Base-by-base conservation (phyloP, 768 basidiomycete species). In the Mycena alexandri region DNA sequence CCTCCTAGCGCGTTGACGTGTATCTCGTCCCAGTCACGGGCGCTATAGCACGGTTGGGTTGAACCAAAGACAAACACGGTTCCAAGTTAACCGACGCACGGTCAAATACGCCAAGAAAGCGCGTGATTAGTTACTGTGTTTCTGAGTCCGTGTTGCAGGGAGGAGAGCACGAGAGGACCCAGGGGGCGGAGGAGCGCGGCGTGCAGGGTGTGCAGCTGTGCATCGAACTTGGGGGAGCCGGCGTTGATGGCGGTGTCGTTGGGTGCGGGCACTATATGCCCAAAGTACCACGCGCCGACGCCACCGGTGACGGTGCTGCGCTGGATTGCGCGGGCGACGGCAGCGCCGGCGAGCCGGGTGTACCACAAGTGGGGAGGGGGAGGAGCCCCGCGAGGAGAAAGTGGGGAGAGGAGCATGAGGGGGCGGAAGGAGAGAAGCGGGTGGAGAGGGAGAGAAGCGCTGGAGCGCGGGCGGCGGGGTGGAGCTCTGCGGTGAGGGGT, bases 251-350 rank as follows among this genome's bases (percentile, higher is more conserved):
- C 22, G 21, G 62, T 22, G 2, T 42, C 29, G 29, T 29, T 41
- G 38, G 64, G 61, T 7, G 67, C 50, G 42, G 44, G 51, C 13
- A 70, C 56, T 8, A 62, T 61, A 29, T 55, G 51, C 68, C 51
- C 68, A 68, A 94, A 97, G 76, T 97, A 98, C 96, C 96, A 98
- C 50, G 91, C 90, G 2, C 95, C 96, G 38, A 98, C 87, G 5
- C 96, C 93, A 33, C 90, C 91, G 0, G 94, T 90, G 63, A 90
- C 88, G 3, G 90, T 87, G 60, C 91, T 93, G 9, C 94, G 83
- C 48, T 95, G 79, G 2, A 94, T 75, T 2, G 95, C 95, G 44
- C 95, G 85, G 21, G 93, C 89, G 34, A 91, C 91, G 0, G 93
- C 89, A 57, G 89, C 88, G 5, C 89, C 87, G 48, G 91, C 93